A percentile compares a stretch with the other conserved stretches of the same genome.
These are phyloP conservation scores for Geotrichum phurueaensis DNA, from an alignment of 1,139 yeast genomes.

Conservation along the genomic window DNA sequence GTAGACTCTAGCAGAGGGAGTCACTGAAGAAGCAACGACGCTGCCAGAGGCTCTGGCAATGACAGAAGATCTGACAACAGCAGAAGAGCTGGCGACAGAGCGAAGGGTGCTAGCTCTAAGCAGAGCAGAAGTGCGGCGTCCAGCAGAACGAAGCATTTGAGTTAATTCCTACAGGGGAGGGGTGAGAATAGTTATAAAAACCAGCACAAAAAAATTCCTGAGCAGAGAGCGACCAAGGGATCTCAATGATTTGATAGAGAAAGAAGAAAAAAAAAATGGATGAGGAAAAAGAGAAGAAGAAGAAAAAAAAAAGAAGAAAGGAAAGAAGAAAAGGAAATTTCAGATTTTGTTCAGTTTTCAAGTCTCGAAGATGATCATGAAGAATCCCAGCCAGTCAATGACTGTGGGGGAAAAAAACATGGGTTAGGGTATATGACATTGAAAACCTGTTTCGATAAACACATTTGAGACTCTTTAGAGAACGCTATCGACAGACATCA, in stretches of 20 bases:
- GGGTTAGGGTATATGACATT: not conserved
- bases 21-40: not conserved
- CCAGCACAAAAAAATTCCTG: not conserved
- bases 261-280: not conserved
- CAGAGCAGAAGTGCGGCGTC: constrained; percentile 14
- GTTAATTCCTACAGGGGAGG: not conserved
- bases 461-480: not conserved
- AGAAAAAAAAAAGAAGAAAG: not conserved
- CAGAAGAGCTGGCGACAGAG: constrained; percentile 4
- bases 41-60: not conserved
- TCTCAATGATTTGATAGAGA: not conserved
- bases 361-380: not conserved
- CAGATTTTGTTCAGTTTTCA: not conserved
- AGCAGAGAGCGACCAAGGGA: not conserved
- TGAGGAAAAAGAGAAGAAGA: not conserved
- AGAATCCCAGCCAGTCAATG: not conserved
- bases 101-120: constrained; percentile 11
- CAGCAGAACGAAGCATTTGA: constrained; percentile 17
- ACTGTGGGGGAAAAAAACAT: not conserved
- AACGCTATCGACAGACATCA: not conserved
- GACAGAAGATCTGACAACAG: constrained; percentile 4
- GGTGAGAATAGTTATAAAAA: not conserved
- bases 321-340: not conserved
- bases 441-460: not conserved
- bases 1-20: constrained; percentile 20